Percentiles rank a stretch among this genome's conserved stretches.
These are phyloP conservation scores for Penstemon eatonii DNA, from an alignment of 257 asterid species.

Conservation along the genomic window DNA sequence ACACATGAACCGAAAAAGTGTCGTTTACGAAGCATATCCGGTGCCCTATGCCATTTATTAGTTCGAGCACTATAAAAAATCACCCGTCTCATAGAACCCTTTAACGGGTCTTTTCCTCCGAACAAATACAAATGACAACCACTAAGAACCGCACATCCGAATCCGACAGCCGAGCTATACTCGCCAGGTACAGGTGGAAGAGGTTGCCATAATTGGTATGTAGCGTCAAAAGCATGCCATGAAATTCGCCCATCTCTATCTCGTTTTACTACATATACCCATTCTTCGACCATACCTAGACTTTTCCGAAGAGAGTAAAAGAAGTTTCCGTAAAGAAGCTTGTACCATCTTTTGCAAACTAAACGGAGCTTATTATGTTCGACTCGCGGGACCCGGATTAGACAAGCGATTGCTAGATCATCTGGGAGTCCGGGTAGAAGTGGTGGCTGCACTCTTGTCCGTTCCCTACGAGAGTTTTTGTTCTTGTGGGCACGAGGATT, in stretches of 20 bases:
- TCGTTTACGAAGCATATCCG: constrained; percentile 60
- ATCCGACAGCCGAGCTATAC: constrained; percentile 53
- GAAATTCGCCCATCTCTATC: constrained; percentile 63
- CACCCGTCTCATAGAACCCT: constrained; percentile 61
- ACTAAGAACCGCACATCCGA: constrained; percentile 69
- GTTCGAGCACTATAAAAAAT: constrained; percentile 63
- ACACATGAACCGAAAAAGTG: constrained; percentile 64
- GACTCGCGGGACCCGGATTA: constrained; percentile 60
- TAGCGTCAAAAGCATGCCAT: constrained; percentile 66
- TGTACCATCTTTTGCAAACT: constrained; percentile 65
- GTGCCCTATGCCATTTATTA: constrained; percentile 66
- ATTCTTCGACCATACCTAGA: constrained; percentile 66
- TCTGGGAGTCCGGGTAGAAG: constrained; percentile 67
- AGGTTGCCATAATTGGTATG: constrained; percentile 63
- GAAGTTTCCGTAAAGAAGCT: constrained; percentile 56
- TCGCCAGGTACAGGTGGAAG: constrained; percentile 62
- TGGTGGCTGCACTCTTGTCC: constrained; percentile 59
- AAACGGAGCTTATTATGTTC: constrained; percentile 60
- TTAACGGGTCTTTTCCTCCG: constrained; percentile 57
- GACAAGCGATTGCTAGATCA: constrained; percentile 68
- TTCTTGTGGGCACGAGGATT: constrained; percentile 57
- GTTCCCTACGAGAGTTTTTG: constrained; percentile 50
- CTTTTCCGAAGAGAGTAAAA: constrained; percentile 57
- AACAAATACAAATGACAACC: constrained; percentile 63
- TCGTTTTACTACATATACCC: constrained; percentile 58